Base-by-base conservation (phyloP, 2,329 filamentous ascomycete species). In the Verruconis gallopava region DNA sequence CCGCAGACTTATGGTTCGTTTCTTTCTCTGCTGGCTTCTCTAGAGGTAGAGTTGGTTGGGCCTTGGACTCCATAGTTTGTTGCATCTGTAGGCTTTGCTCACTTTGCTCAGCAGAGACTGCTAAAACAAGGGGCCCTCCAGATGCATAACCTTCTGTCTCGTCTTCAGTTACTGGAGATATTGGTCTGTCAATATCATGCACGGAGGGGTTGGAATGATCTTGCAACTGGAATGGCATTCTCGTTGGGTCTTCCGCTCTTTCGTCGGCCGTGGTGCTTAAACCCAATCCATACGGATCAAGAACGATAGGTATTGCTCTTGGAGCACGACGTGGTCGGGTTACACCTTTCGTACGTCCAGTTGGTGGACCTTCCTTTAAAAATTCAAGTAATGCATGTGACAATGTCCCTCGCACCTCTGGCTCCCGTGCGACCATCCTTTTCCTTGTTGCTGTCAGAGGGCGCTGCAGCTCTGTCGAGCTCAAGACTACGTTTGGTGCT, bases 341-440 rank as follows among this genome's bases (percentile, higher is more conserved):
- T 4, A 17, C 21, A 11, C 15, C 5, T 21, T 36, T 37, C 12
- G 12, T 33, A 15, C 14, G 32, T 36, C 18, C 33, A 9, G 12
- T 19, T 36, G 33, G 33, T 14, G 33, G 32, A 2, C 40, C 40
- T 13, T 42, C 30, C 12, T 30, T 9, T 4, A 42, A 19, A 36
- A 42, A 42, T 14, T 33, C 19, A 2, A 20, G 19, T 17, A 42
- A 18, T 35, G 40, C 40, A 21, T 20, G n/a, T 15, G 22, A 42
- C 13, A 20, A 21, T 4, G 40, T 42, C 11, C 32, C 32, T 17
- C 14, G 30, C n/a, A 42, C 40, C 13, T 42, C 40, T 42, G 40
- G 15, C 12, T 42, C 40, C 20, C 40, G 40, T 5, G 40, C 40
- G 2, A 42, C 40, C 6, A 42, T 17, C 5, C 40, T 12, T 25